Percentiles rank a stretch among this genome's conserved stretches.
phyloP scores from a whole-genome alignment of 2,329 filamentous ascomycete species.

The Penicillium sumatraense region DNA sequence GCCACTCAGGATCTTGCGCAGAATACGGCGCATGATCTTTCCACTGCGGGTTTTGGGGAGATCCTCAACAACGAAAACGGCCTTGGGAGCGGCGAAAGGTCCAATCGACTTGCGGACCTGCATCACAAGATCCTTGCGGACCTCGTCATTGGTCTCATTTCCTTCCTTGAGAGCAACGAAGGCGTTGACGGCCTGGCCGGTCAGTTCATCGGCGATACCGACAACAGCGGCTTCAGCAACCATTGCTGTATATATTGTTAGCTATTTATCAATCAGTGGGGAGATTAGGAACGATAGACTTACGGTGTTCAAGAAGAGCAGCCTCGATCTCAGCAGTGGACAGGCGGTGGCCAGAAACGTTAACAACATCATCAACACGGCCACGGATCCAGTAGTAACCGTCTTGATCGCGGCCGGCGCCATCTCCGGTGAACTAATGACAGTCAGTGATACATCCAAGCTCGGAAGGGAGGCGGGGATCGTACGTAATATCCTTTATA shows the following conservation, averaged over 20 bases:
- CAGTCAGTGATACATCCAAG: background rate
- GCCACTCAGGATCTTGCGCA: constrained; percentile 95
- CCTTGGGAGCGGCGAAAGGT: constrained; percentile 95
- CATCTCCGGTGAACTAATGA: constrained; percentile 66
- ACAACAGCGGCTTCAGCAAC: constrained; percentile 96
- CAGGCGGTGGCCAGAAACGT: constrained; percentile 93
- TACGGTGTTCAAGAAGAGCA: constrained; percentile 86
- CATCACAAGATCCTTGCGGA: constrained; percentile 90
- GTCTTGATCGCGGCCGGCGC: constrained; percentile 93
- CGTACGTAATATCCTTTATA: constrained; percentile 98
- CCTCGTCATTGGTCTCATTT: constrained; percentile 73
- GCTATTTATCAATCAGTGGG: constrained; percentile 6
- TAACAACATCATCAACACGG: constrained; percentile 97
- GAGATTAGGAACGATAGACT: constrained; percentile 32
- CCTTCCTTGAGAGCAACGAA: constrained; percentile 93
- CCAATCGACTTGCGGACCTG: constrained; percentile 98
- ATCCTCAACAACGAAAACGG: constrained; percentile 86
- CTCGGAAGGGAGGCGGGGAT: background rate
- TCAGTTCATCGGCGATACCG: constrained; percentile 89
- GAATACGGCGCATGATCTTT: constrained; percentile 97
- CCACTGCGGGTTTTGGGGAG: constrained; percentile 96
- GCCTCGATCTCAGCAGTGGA: constrained; percentile 98
- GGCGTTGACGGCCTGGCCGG: constrained; percentile 94
- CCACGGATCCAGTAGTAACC: constrained; percentile 99
- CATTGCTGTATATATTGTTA: constrained; percentile 32